Base-by-base conservation (phyloP, 768 basidiomycete species). In the Hericium alpestre region DNA sequence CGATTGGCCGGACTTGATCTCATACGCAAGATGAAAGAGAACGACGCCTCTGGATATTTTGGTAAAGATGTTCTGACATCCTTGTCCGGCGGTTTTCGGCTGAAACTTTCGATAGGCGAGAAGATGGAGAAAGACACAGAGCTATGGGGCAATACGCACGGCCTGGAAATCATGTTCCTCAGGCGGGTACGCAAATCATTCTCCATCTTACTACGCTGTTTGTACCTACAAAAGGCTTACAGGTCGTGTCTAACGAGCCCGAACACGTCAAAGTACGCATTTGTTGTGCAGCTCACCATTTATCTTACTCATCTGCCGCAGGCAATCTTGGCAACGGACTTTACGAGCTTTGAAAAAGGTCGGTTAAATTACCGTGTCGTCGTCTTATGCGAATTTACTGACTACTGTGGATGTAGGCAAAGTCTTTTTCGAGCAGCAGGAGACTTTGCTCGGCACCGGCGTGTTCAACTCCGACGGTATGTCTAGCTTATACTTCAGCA, bases 391-490 rank as follows among this genome's bases (percentile, higher is more conserved):
- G 48, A 6, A 22, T 22, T 4, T 8, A 23, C 13, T 25, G 25
- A 25, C 25, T 25, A 25, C n/a, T 13, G 25, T 22, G 22, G 13
- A 20, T 50, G 18, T 13, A 50, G 48, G 48, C 25, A 13, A n/a
- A 13, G 16, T 22, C 9, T 64, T 68, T 38, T 40, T 55, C 18
- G 39, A 41, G 20, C 62, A 63, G 16, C 60, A 69, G 52, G 41
- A 63, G 7, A 69, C 72, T 2, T 12, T 78, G 8, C 62, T 79
- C 13, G 79, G 80, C 11, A 73, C 70, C 0, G 81, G 81, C 2
- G 74, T 82, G 3, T 81, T 82, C 66, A 81, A 78, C 60, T 73
- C 77, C 0, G 77, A 80, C 62, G 76, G 77, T 76, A 61, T 23
- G 53, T 23, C 20, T 13, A 13, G 18, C 25, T 23, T 32, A 32